Evolutionary conservation across 495 filamentous ascomycete genomes (phyloP), one percentile per base, ranked within the genome.

Genomic region (Lichenothelia convexa): DNA sequence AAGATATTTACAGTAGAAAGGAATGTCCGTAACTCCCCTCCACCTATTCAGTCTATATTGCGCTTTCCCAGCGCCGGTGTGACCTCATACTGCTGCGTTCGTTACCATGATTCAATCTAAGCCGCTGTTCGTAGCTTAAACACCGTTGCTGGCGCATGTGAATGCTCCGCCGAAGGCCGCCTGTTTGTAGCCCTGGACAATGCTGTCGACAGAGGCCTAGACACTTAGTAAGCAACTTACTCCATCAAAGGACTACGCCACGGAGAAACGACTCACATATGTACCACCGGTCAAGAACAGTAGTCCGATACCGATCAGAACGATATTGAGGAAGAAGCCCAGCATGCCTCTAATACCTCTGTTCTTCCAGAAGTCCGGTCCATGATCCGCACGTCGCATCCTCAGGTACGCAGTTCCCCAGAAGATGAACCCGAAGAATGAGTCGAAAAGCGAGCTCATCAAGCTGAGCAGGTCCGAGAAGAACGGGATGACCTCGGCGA

Each of bases 361-460:
- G 0, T 62, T 57, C 47, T 61, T 71, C 18, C 70, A 65, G 36
- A 78, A 75, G 1, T 56, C 54, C 2, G 70, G 59, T 2, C 75
- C 70, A 42, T 78, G 63, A 38, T 87, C 80, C 0, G 65, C 75
- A 29, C 57, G 52, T 12, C 82, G 64, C 83, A 92, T 85, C 21
- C 80, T 71, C 42, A 89, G 64, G 50, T 89, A 92, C 1, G 83
- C 83, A 3, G 80, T 69, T 20, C 82, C 83, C 83, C 83, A 92
- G 65, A 89, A 92, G 47, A 91, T 87, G 59, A 87, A 92, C 13
- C 83, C 83, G 42, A 92, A 92, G 61, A 89, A 91, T 18, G 78
- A 83, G 54, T 92, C 83, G 46, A 92, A 92, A 11, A 92, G 68
- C 13, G 80, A 80, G 44, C 80, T 86, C 80, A 91, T 85, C 35